Percentiles rank a stretch among this genome's conserved stretches.
Evolutionary conservation across 179 eudicot species (phyloP).

Genomic region (Beta lomatogona): DNA sequence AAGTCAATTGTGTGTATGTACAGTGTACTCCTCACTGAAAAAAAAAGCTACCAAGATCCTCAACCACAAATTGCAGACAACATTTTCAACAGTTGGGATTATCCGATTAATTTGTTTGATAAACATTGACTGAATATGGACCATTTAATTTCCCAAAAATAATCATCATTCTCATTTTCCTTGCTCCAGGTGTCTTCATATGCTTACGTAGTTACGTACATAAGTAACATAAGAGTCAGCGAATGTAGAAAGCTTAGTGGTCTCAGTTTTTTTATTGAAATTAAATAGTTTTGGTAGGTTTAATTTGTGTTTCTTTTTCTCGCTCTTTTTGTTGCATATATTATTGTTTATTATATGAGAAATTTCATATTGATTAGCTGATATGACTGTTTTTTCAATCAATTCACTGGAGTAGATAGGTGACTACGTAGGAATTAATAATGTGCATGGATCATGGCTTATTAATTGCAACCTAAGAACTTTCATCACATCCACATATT

Average conservation of each 20-base stretch:
- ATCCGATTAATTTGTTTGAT: neutral
- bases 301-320: neutral
- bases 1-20: neutral
- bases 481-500: too few species aligned
- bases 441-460: slow-evolving; percentile 32
- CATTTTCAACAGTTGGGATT: slow-evolving; percentile 1
- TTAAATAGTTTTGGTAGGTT: slow-evolving; percentile 12
- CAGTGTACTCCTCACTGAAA: neutral
- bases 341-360: too few species aligned
- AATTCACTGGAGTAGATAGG: slow-evolving; percentile 35
- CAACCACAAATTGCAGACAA: neutral
- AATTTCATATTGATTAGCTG: too few species aligned
- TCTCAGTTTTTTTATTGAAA: neutral
- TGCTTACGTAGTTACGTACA: neutral
- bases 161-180: neutral
- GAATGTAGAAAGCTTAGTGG: neutral
- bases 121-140: slow-evolving; percentile 20
- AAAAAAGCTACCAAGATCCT: neutral
- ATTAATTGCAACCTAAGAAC: too few species aligned
- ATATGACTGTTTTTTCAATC: slow-evolving; percentile 24
- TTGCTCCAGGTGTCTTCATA: slow-evolving; percentile 24
- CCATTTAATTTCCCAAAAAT: slow-evolving; percentile 2
- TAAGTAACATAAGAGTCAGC: neutral
- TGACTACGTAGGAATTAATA: slow-evolving; percentile 30
- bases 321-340: neutral